These are phyloP conservation scores for Moricandia arvensis DNA, from an alignment of 345 rosid species.

Conservation along the genomic window DNA sequence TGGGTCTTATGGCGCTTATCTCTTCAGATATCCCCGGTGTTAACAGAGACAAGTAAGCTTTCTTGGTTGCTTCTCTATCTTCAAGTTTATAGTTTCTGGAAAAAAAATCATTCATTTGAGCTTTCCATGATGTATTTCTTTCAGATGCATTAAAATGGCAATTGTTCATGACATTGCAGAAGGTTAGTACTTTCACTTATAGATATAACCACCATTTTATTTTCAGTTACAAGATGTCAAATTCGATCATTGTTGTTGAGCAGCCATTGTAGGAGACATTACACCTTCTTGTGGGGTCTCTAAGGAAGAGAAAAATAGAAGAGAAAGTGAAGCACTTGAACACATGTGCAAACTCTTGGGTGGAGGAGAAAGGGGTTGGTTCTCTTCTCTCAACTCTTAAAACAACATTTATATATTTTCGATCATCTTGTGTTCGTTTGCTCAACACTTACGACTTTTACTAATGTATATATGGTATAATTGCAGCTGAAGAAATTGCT, in stretches of 20 bases:
- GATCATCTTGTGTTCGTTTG: background rate
- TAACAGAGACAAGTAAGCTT: slow-evolving; percentile 69
- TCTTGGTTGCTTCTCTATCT: slow-evolving; percentile 2
- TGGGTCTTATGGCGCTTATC: slow-evolving; percentile 90
- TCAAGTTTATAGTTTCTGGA: background rate
- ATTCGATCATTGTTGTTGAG: slow-evolving; percentile 24
- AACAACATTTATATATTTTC: background rate
- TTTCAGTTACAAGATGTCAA: background rate
- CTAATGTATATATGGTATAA: background rate
- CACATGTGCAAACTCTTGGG: slow-evolving; percentile 93
- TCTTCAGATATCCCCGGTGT: slow-evolving; percentile 80
- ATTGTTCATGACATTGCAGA: slow-evolving; percentile 95
- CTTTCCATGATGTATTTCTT: background rate
- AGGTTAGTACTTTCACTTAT: slow-evolving; percentile 43
- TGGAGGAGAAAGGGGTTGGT: slow-evolving; percentile 71
- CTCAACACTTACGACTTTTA: background rate
- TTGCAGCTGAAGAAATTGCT: slow-evolving; percentile 72
- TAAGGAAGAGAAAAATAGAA: slow-evolving; percentile 79
- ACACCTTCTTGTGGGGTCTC: slow-evolving; percentile 84
- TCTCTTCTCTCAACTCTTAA: background rate
- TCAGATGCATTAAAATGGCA: slow-evolving; percentile 96
- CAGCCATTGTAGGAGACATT: slow-evolving; percentile 96
- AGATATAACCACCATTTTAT: background rate
- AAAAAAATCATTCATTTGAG: background rate
- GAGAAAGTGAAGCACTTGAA: slow-evolving; percentile 85